Conservation (phyloP, 2,329 filamentous ascomycete genomes). For the Trichophyton mentagrophytes region DNA sequence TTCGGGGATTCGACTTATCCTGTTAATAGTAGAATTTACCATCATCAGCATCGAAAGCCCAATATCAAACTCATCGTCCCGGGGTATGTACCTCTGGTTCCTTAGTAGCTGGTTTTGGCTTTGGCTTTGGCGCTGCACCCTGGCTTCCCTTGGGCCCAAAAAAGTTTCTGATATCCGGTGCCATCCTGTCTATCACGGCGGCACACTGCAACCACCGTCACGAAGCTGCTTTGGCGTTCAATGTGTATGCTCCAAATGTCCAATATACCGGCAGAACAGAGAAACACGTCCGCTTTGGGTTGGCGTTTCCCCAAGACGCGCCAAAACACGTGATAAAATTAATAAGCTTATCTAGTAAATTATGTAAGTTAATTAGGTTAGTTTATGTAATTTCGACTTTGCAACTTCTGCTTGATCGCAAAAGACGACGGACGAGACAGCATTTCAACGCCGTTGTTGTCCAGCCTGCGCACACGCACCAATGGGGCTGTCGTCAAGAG, state of each 20-base stretch:
- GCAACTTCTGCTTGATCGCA: conserved; percentile 1
- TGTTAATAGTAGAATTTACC: conserved; percentile 9
- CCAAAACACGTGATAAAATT: conserved; percentile 9
- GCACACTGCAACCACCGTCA: neutral
- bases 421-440: neutral
- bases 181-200: conserved; percentile 42
- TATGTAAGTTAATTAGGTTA: neutral
- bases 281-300: conserved; percentile 2
- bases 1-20: conserved; percentile 21
- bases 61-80: neutral
- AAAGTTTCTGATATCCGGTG: conserved; percentile 77
- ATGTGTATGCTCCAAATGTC: neutral
- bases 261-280: neutral
- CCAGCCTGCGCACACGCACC: neutral
- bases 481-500: conserved; percentile 27
- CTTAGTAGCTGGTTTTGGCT: conserved; percentile 31
- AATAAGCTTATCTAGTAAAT: neutral
- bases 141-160: conserved; percentile 64
- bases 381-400: neutral
- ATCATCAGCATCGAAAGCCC: conserved; percentile 4
- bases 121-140: conserved; percentile 40
- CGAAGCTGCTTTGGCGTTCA: neutral
- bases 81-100: conserved; percentile 27
- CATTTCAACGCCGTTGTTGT: neutral
- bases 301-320: conserved; percentile 8